Percentiles rank a stretch among this genome's conserved stretches.
These are phyloP conservation scores for Aspergillus ruber DNA, from an alignment of 2,329 filamentous ascomycete species.

Conservation along the genomic window DNA sequence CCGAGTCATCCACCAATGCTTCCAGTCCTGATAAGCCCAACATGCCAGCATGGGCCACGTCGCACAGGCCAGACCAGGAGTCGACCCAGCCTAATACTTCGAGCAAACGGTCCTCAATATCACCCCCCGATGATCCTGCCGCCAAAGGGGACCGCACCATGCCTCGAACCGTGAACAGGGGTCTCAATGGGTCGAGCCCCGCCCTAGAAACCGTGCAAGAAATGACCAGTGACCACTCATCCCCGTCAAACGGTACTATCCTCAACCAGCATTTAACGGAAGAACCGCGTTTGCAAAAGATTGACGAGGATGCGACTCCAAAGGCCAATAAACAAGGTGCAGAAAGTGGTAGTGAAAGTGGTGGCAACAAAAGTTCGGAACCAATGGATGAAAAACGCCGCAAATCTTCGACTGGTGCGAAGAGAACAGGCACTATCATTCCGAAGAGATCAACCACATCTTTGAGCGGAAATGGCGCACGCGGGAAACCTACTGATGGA, in stretches of 20 bases:
- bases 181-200: slow-evolving; percentile 53
- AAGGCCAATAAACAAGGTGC: slow-evolving; percentile 37
- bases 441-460: slow-evolving; percentile 64
- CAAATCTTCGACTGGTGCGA: slow-evolving; percentile 33
- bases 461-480: slow-evolving; percentile 47
- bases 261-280: slow-evolving; percentile 35
- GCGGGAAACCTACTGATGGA: slow-evolving; percentile 66
- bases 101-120: slow-evolving; percentile 24
- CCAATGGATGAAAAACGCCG: slow-evolving; percentile 31
- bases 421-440: slow-evolving; percentile 48
- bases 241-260: slow-evolving; percentile 48
- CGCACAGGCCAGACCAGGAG: slow-evolving; percentile 24
- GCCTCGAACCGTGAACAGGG: slow-evolving; percentile 51
- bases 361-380: slow-evolving; percentile 35
- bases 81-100: slow-evolving; percentile 31
- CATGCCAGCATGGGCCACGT: slow-evolving; percentile 31
- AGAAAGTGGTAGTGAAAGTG: slow-evolving; percentile 57
- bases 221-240: slow-evolving; percentile 65
- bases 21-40: slow-evolving; percentile 59
- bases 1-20: slow-evolving; percentile 57
- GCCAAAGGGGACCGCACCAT: slow-evolving; percentile 32
- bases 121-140: slow-evolving; percentile 20
- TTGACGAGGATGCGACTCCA: slow-evolving; percentile 35
- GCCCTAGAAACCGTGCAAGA: slow-evolving; percentile 88
- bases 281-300: slow-evolving; percentile 29